Conservation (phyloP, 257 asterid genomes). For the Rehmannia glutinosa region DNA sequence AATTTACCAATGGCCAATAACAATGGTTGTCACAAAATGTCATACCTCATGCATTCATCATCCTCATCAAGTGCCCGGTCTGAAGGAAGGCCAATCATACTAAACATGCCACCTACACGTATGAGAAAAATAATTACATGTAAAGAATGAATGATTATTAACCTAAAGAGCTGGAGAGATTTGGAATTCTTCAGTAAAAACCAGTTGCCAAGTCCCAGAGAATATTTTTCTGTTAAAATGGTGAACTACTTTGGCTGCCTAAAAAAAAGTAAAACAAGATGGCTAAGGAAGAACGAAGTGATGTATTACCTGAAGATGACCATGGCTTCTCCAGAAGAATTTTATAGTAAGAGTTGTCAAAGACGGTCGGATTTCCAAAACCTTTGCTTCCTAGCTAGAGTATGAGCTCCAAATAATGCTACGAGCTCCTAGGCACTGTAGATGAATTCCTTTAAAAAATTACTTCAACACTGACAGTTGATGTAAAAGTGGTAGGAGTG, state of each 20-base stretch:
- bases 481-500: no score
- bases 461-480: constrained; percentile 7
- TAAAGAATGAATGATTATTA: neutral
- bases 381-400: constrained; percentile 91
- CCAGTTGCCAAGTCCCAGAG: no score
- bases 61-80: constrained; percentile 86
- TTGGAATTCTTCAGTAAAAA: neutral
- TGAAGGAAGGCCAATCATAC: constrained; percentile 94
- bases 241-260: no score
- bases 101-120: constrained; percentile 58
- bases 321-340: constrained; percentile 85
- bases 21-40: neutral
- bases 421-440: constrained; percentile 79
- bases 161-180: neutral
- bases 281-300: neutral
- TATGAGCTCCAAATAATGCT: constrained; percentile 93
- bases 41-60: constrained; percentile 68
- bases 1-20: no score
- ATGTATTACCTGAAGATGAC: constrained; percentile 58
- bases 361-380: constrained; percentile 71
- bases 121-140: constrained; percentile 2
- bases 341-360: constrained; percentile 83
- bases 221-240: no score
- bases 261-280: no score
- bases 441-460: constrained; percentile 6